These are phyloP conservation scores for Gypsophila paniculata DNA, from an alignment of 179 eudicot species.

Conservation along the genomic window DNA sequence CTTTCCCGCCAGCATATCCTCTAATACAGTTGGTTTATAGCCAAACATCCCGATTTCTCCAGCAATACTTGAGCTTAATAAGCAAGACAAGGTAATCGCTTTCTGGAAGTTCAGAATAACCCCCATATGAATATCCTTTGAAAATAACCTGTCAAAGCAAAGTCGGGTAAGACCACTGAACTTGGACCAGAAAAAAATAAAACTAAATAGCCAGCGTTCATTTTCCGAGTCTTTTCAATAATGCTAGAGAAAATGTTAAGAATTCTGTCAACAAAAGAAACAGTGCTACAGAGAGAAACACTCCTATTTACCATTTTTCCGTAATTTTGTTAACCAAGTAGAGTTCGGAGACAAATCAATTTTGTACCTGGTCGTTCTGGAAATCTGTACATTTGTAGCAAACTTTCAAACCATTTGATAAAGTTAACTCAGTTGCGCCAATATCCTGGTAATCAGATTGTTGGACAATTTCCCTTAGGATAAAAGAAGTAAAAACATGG, in stretches of 20 bases:
- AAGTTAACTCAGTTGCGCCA: slow-evolving; percentile 65
- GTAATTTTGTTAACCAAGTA: too few relatives aligned
- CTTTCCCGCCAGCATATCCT: slow-evolving; percentile 85
- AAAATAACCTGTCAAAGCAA: slow-evolving; percentile 63
- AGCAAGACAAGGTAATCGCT: slow-evolving; percentile 66
- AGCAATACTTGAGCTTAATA: slow-evolving; percentile 67
- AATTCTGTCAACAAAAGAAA: too few relatives aligned
- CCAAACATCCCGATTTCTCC: slow-evolving; percentile 84
- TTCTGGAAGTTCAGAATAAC: slow-evolving; percentile 74
- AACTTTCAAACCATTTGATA: slow-evolving; percentile 88
- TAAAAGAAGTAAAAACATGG: too few relatives aligned
- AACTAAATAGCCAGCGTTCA: too few relatives aligned
- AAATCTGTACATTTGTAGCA: slow-evolving; percentile 88
- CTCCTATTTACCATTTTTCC: too few relatives aligned
- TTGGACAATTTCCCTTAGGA: slow-evolving; percentile 49
- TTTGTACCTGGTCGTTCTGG: slow-evolving; percentile 75
- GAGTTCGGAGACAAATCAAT: too few relatives aligned
- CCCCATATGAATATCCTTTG: slow-evolving; percentile 76
- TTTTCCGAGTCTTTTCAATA: too few relatives aligned
- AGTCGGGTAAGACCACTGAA: slow-evolving; percentile 5
- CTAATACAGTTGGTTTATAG: slow-evolving; percentile 62
- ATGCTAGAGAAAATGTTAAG: too few relatives aligned
- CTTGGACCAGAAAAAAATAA: too few relatives aligned
- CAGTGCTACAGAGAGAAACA: too few relatives aligned
- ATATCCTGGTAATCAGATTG: slow-evolving; percentile 48